A percentile compares a stretch with the other conserved stretches of the same genome.
phyloP scores from a whole-genome alignment of 1,139 yeast genomes.

The Candida pseudocylindracea region DNA sequence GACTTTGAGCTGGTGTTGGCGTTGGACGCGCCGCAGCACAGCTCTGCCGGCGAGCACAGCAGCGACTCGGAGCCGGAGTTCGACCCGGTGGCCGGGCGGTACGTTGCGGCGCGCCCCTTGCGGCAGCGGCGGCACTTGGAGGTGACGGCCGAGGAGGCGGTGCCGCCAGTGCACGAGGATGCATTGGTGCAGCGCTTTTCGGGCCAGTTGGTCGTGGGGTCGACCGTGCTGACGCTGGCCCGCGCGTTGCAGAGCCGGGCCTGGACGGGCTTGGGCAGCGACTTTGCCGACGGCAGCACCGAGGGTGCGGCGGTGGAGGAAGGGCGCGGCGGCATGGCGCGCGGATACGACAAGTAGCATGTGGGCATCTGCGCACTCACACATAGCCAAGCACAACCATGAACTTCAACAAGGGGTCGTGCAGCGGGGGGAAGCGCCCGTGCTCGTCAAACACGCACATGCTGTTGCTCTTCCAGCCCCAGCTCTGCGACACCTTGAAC shows the following conservation, averaged over 20 bases:
- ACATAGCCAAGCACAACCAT: too few species aligned
- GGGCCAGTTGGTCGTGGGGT: slow-evolving; percentile 38
- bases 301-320: slow-evolving; percentile 59
- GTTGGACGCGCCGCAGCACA: slow-evolving; percentile 1
- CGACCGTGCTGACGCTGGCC: slow-evolving; percentile 83
- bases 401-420: too few species aligned
- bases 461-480: too few species aligned
- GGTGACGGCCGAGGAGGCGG: slow-evolving; percentile 16
- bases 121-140: slow-evolving; percentile 43
- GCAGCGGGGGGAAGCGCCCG: too few species aligned
- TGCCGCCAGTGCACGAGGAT: slow-evolving; percentile 5
- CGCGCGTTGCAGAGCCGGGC: slow-evolving; percentile 42
- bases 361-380: too few species aligned
- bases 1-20: slow-evolving; percentile 37
- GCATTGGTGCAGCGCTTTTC: slow-evolving; percentile 34
- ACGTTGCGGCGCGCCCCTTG: slow-evolving; percentile 52
- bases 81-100: slow-evolving; percentile 72
- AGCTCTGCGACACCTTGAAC: too few species aligned
- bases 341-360: slow-evolving; percentile 39
- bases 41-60: background rate
- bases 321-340: slow-evolving; percentile 74
- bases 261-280: slow-evolving; percentile 91
- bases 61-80: slow-evolving; percentile 43
- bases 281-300: too few species aligned
- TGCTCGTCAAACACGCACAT: too few species aligned